Evolutionary conservation across 805 yeast genomes (phyloP).

Genomic region (Metschnikowia proteae): DNA sequence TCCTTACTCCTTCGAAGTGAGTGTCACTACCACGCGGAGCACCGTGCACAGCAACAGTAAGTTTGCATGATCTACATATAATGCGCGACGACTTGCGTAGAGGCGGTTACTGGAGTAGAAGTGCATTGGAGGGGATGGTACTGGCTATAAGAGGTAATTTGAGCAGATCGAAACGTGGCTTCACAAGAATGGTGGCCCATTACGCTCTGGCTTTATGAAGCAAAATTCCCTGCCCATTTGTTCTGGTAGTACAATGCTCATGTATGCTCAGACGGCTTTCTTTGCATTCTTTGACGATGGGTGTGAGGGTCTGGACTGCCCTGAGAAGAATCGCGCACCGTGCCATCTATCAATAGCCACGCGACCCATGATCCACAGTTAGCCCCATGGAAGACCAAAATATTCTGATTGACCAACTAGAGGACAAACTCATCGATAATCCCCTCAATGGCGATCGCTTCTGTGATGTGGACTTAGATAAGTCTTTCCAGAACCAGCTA

Average conservation of each 20-base stretch:
- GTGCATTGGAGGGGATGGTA: not conserved
- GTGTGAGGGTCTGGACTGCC: not conserved
- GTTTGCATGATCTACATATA: constrained; percentile 2
- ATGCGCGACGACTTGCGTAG: not conserved
- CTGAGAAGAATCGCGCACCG: not conserved
- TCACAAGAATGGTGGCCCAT: too few relatives aligned
- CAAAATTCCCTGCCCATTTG: too few relatives aligned
- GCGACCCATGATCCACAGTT: not conserved
- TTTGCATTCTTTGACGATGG: not conserved
- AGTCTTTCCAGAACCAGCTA: constrained; percentile 40
- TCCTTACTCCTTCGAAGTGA: not conserved
- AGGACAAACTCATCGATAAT: constrained; percentile 45
- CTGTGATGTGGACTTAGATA: constrained; percentile 31
- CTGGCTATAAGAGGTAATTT: too few relatives aligned
- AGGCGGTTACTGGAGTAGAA: not conserved
- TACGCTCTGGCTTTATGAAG: too few relatives aligned
- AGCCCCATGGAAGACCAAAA: constrained; percentile 20
- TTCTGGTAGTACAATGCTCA: too few relatives aligned
- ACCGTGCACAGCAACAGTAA: not conserved
- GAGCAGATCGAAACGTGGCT: too few relatives aligned
- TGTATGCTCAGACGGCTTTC: not conserved
- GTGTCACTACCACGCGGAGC: not conserved
- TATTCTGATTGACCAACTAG: constrained; percentile 42
- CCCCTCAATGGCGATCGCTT: constrained; percentile 31
- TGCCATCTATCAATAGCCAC: not conserved